A percentile compares a stretch with the other conserved stretches of the same genome.
Conservation (phyloP, 2,329 filamentous ascomycete genomes). For the Hysterium pulicare region DNA sequence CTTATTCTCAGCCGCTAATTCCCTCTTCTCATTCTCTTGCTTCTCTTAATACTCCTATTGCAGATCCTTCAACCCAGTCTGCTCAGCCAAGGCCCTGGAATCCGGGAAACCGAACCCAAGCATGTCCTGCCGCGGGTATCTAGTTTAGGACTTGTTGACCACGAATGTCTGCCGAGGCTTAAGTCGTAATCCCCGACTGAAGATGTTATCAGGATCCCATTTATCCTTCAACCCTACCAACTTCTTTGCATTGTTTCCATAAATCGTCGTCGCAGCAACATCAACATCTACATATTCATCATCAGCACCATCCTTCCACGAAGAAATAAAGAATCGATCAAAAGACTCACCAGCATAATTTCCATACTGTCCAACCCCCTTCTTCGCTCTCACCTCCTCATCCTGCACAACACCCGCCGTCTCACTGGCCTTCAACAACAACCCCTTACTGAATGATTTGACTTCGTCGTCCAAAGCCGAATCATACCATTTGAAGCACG, state of each 20-base stretch:
- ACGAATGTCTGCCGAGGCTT: constrained; percentile 8
- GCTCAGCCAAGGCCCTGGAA: too few species aligned
- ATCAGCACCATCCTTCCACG: background rate
- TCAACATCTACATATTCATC: constrained; percentile 15
- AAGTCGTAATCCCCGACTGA: constrained; percentile 19
- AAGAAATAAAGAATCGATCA: background rate
- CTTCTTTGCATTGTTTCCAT: constrained; percentile 29
- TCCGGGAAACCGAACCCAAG: too few species aligned
- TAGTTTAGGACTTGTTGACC: too few species aligned
- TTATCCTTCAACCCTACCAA: constrained; percentile 32
- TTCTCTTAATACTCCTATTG: too few species aligned
- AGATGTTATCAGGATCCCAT: constrained; percentile 34
- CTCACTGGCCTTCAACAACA: constrained; percentile 25
- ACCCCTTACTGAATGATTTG: constrained; percentile 19
- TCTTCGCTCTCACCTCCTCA: constrained; percentile 11
- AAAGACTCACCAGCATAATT: constrained; percentile 27
- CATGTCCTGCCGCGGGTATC: too few species aligned
- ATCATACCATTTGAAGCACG: constrained; percentile 28
- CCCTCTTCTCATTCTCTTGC: too few species aligned
- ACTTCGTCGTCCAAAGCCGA: constrained; percentile 22
- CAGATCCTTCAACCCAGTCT: too few species aligned
- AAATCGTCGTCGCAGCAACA: constrained; percentile 26
- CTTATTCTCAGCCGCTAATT: too few species aligned
- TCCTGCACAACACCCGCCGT: constrained; percentile 13
- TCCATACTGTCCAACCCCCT: constrained; percentile 30